These are phyloP conservation scores for Penicillium subrubescens DNA, from an alignment of 495 filamentous ascomycete genomes.

Conservation along the genomic window DNA sequence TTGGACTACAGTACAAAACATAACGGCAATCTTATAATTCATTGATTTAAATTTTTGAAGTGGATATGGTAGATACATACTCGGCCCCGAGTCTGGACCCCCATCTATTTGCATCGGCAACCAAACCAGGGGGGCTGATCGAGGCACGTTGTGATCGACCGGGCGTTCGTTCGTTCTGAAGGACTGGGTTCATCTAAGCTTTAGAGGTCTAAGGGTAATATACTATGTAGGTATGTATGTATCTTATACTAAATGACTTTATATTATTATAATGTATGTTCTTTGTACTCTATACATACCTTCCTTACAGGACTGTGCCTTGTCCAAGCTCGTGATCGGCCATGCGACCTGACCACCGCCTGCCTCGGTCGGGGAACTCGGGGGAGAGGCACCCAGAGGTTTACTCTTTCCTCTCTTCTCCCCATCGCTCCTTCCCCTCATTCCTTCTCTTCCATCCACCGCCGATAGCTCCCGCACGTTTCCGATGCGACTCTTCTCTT, in stretches of 20 bases:
- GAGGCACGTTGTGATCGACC: slow-evolving; percentile 1
- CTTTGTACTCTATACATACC: too few species aligned
- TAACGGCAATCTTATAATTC: too few species aligned
- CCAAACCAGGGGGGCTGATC: neutral
- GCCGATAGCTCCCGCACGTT: slow-evolving; percentile 30
- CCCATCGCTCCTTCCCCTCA: slow-evolving; percentile 5
- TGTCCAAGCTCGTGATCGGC: neutral
- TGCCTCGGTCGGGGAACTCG: slow-evolving; percentile 8
- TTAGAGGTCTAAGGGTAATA: neutral
- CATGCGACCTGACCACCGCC: slow-evolving; percentile 1
- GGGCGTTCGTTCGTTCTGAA: neutral
- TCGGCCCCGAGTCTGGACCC: neutral
- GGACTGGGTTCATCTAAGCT: neutral
- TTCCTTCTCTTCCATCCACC: slow-evolving; percentile 23
- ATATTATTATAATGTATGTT: neutral
- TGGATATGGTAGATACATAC: neutral
- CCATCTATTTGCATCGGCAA: neutral
- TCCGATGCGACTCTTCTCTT: slow-evolving; percentile 11
- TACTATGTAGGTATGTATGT: neutral
- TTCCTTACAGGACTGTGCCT: too few species aligned
- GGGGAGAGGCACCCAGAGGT: neutral
- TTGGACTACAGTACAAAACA: too few species aligned
- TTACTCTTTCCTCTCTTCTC: slow-evolving; percentile 3
- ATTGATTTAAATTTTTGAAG: too few species aligned
- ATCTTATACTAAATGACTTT: neutral